Evolutionary conservation across 495 filamentous ascomycete genomes (phyloP), one percentile per base, ranked within the genome.

Genomic region (Sabuloglossum arenarium): DNA sequence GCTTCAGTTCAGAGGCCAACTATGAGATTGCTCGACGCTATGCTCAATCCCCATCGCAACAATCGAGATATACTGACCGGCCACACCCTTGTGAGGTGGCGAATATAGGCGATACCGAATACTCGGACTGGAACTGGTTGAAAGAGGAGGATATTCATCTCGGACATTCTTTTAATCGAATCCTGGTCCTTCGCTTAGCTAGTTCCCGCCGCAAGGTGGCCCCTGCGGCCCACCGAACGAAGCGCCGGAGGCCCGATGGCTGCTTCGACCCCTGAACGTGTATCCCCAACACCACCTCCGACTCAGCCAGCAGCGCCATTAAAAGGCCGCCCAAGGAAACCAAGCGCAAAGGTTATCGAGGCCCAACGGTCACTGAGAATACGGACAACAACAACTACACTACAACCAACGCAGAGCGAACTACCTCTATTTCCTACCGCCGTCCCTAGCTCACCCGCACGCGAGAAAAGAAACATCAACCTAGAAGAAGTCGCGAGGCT

Each of bases 161-260:
- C 53, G 30, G 53, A 55, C 30, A 55, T 43, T 55, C 30, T 55
- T 55, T 55, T 55, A 45, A 27, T 55, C 6, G 53, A 55, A 55
- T 39, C 53, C 24, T 39, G 16, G 53, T 45, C 32, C n/a, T 19
- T 39, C 21, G 28, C 19, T 43, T 43, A 43, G 39, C 39, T 43
- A 43, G 39, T n/a, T 21, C 39, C 39, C 39, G 39, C 39, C 21
- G 39, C 39, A 43, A 12, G 39, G 39, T 21, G 9, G 39, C n/a
- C 39, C 39, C 39, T 21, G 39, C 39, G 30, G 30, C 30, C 11
- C 30, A n/a, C n/a, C n/a, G n/a, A n/a, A n/a, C n/a, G n/a, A n/a
- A n/a, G n/a, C n/a, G n/a, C n/a, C n/a, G n/a, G n/a, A n/a, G n/a
- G n/a, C n/a, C n/a, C 11, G 12, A 43, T 43, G 39, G 39, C 39